Evolutionary conservation across 1,284 basidiomycete species (phyloP).

Genomic region (Malassezia pachydermatis): DNA sequence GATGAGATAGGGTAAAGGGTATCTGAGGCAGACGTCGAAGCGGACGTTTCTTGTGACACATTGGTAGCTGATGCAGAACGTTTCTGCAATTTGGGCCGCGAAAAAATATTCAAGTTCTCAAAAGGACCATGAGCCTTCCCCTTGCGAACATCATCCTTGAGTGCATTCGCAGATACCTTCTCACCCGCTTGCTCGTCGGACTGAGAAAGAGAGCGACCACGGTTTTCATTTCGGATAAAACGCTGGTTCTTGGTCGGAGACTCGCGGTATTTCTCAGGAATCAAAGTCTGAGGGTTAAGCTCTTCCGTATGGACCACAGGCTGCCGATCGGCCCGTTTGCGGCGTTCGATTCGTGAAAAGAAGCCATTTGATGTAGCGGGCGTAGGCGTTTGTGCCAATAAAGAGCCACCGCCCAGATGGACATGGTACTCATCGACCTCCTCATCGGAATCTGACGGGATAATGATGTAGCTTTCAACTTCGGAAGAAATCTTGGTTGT

Average conservation of each 20-base stretch:
- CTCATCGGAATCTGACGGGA: constrained; percentile 45
- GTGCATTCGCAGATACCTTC: too few relatives aligned
- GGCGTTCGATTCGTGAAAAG: neutral
- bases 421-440: constrained; percentile 39
- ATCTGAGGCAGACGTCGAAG: too few relatives aligned
- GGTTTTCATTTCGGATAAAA: too few relatives aligned
- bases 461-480: constrained; percentile 20
- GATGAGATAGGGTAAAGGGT: too few relatives aligned
- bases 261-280: too few relatives aligned
- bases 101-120: neutral
- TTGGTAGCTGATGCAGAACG: constrained; percentile 5
- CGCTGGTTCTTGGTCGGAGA: too few relatives aligned
- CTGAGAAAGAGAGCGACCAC: too few relatives aligned
- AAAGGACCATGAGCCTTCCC: too few relatives aligned
- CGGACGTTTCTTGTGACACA: neutral
- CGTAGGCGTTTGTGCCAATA: neutral
- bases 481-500: constrained; percentile 28
- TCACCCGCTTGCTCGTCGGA: too few relatives aligned
- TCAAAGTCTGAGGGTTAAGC: neutral
- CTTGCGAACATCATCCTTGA: too few relatives aligned
- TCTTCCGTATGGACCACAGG: neutral
- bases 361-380: neutral
- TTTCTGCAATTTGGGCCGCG: neutral
- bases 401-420: constrained; percentile 42
- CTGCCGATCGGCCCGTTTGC: neutral